Evolutionary conservation across 2,329 filamentous ascomycete species (phyloP).

Genomic region (Talaromyces albobiverticillius): DNA sequence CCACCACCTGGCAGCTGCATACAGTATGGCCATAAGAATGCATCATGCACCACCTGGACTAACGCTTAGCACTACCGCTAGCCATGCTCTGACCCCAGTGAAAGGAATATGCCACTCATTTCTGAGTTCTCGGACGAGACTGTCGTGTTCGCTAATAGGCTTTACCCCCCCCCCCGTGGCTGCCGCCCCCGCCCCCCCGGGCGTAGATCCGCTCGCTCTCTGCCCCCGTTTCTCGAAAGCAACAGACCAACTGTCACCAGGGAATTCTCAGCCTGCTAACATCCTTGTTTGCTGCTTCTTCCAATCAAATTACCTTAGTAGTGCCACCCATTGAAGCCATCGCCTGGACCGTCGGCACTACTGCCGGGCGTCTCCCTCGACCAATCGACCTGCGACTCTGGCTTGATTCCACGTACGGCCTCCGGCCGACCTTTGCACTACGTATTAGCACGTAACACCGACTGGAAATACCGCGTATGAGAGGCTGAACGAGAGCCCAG

Average conservation of each 20-base stretch:
- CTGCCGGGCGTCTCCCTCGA: constrained; percentile 7
- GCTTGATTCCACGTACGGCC: constrained; percentile 1
- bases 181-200: constrained; percentile 1
- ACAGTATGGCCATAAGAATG: not conserved
- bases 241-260: not conserved
- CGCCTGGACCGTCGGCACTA: constrained; percentile 6
- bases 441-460: not conserved
- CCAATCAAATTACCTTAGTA: not conserved
- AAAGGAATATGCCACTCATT: not conserved
- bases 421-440: not conserved
- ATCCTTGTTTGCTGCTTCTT: not conserved
- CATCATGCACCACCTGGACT: not conserved
- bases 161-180: constrained; percentile 1
- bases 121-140: not conserved
- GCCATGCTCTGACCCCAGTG: not conserved
- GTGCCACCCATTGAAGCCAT: not conserved
- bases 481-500: constrained; percentile 2
- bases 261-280: not conserved
- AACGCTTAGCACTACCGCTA: not conserved
- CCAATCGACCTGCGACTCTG: not conserved
- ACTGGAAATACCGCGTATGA: constrained; percentile 3
- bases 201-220: constrained; percentile 8
- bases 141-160: not conserved
- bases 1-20: too few species aligned
- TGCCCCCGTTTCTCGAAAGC: not conserved